Conservation (phyloP, 768 basidiomycete species). For the Psilocybe azurescens region DNA sequence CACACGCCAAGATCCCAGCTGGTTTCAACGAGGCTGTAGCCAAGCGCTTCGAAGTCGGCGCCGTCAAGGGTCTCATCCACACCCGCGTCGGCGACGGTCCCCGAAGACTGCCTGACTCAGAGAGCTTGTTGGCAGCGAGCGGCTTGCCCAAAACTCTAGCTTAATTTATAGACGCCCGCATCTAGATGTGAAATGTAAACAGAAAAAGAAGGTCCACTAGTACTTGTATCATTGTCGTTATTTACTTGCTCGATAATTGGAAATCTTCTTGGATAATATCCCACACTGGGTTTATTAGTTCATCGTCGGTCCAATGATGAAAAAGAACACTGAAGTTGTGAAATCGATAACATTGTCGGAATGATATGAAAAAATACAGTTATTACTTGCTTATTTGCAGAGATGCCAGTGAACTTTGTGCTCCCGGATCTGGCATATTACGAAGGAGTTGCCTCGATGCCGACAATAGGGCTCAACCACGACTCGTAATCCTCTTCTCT, state of each 20-base stretch:
- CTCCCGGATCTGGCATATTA: too few species aligned
- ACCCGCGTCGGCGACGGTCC: conserved; percentile 95
- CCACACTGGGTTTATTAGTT: too few species aligned
- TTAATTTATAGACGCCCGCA: conserved; percentile 18
- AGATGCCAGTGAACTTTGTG: too few species aligned
- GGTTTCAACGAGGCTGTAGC: conserved; percentile 86
- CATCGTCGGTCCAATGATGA: too few species aligned
- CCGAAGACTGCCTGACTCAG: conserved; percentile 62
- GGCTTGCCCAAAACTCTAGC: conserved; percentile 71
- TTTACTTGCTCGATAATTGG: not conserved
- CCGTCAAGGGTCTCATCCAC: conserved; percentile 90
- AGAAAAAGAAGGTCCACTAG: not conserved
- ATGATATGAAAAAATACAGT: too few species aligned
- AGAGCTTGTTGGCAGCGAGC: conserved; percentile 66
- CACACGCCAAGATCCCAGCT: conserved; percentile 54
- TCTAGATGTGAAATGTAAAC: not conserved
- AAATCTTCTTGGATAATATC: too few species aligned
- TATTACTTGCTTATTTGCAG: too few species aligned
- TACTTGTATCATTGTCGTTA: not conserved
- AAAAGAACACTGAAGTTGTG: too few species aligned
- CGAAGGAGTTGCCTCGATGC: conserved; percentile 35
- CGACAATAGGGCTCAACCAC: conserved; percentile 50
- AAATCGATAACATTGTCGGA: too few species aligned
- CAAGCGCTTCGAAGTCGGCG: conserved; percentile 71
- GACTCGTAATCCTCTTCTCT: conserved; percentile 50